Percentiles rank a stretch among this genome's conserved stretches.
Conservation (phyloP, 1,139 yeast species). For the Saccharomyces pastorianus region DNA sequence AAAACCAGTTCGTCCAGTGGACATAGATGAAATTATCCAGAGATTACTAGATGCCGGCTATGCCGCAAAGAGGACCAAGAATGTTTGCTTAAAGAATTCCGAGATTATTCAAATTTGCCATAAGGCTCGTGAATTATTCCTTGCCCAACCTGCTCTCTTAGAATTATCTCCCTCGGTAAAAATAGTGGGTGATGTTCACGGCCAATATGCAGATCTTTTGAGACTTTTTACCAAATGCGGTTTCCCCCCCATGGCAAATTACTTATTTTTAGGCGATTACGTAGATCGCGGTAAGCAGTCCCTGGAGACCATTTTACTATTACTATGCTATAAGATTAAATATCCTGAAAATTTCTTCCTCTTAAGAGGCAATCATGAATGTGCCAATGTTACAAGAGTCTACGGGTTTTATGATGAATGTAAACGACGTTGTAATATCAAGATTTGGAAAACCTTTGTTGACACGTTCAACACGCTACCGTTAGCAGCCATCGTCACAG, state of each 20-base stretch:
- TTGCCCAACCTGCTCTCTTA: constrained; percentile 73
- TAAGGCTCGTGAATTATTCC: constrained; percentile 71
- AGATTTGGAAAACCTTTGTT: constrained; percentile 82
- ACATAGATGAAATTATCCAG: constrained; percentile 78
- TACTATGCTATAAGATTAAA: constrained; percentile 80
- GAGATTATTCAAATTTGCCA: constrained; percentile 79
- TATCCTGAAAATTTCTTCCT: constrained; percentile 89
- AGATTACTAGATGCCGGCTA: constrained; percentile 84
- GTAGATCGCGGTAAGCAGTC: constrained; percentile 92
- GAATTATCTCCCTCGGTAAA: constrained; percentile 88
- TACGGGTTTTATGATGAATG: constrained; percentile 94
- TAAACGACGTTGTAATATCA: constrained; percentile 77
- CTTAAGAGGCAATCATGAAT: constrained; percentile 88
- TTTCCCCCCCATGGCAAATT: constrained; percentile 87
- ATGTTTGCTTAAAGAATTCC: constrained; percentile 69
- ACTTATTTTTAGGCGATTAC: constrained; percentile 81
- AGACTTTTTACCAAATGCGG: constrained; percentile 88
- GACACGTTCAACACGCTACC: constrained; percentile 89
- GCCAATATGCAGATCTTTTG: constrained; percentile 80
- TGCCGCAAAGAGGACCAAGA: constrained; percentile 81
- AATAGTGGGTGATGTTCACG: constrained; percentile 92
- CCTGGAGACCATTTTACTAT: constrained; percentile 69
- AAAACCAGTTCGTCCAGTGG: constrained; percentile 36
- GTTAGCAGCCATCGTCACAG: constrained; percentile 85
- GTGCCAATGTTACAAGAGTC: constrained; percentile 84